Base-by-base conservation (phyloP, 176 grass and related monocot species). In the Zoysia pacifica region DNA sequence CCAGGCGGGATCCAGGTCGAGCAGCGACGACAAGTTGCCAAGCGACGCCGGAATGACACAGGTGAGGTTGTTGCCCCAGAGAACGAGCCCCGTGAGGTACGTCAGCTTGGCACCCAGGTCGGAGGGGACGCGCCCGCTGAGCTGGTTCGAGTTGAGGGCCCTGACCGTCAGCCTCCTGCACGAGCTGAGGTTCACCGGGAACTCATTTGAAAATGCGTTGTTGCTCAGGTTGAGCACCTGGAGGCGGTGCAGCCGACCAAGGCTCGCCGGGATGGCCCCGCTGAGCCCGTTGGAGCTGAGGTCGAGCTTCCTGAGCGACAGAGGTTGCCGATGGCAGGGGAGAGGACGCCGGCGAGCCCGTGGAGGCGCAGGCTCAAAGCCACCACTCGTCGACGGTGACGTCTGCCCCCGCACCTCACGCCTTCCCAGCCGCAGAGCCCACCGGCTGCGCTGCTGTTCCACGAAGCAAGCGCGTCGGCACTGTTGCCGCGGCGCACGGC, bases 361-460 rank as follows among this genome's bases (percentile, higher is more conserved):
- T 1, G 2, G 6, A n/a, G 69, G 0, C 38, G 11, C 5, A 79
- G 77, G 50, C 11, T 68, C 18, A 79, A 11, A 2, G 76, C 62
- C 76, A 79, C 76, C 46, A 79, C 76, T 51, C 62, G 74, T 0
- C 54, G 45, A 18, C 9, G 48, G 48, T 4, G 46, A 28, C 28
- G 0, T 9, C 20, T 52, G 36, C 15, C 1, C 1, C 9, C 1
- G 5, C 76, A 79, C 16, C 3, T 67, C 48, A 78, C 76, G 0
- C 62, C 76, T 4, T 66, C 47, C 76, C 76, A 78, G 62, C 37
- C 40, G 48, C 76, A 78, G 13, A n/a, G 42, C 7, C 41, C 48
- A 0, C 13, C 13, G 19, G 11, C 48, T 1, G 1, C 38, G 59
- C 28, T 65, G 0, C 7, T 0, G 54, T 77, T 77, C 75, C 75